Conservation (phyloP, 805 yeast genomes). For the Starmerella kuoi region DNA sequence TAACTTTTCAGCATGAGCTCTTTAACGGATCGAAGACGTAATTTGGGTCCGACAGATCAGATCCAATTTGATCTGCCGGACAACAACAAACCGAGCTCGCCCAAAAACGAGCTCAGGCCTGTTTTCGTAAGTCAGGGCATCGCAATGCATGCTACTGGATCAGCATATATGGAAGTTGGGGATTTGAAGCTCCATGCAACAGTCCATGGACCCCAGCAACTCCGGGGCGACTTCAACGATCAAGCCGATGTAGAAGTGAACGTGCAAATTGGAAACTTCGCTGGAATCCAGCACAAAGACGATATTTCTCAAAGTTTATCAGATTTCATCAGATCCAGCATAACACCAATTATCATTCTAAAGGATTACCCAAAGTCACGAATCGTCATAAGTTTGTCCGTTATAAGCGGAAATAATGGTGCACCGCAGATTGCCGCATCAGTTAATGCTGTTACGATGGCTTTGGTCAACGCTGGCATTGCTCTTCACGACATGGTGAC, state of each 20-base stretch:
- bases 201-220: slow-evolving; percentile 84
- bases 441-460: slow-evolving; percentile 54
- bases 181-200: slow-evolving; percentile 50
- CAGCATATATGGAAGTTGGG: slow-evolving; percentile 63
- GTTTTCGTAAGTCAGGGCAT: slow-evolving; percentile 54
- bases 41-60: slow-evolving; percentile 70
- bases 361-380: slow-evolving; percentile 82
- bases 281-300: slow-evolving; percentile 31
- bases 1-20: slow-evolving; percentile 17
- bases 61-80: slow-evolving; percentile 37
- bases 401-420: slow-evolving; percentile 39
- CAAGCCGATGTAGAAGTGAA: slow-evolving; percentile 55
- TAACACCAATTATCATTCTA: slow-evolving; percentile 44
- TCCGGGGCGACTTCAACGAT: slow-evolving; percentile 56
- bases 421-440: slow-evolving; percentile 37
- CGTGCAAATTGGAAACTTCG: slow-evolving; percentile 41
- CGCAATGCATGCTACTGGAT: slow-evolving; percentile 65
- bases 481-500: slow-evolving; percentile 69
- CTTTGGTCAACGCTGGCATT: slow-evolving; percentile 74
- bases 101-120: slow-evolving; percentile 27
- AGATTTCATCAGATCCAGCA: slow-evolving; percentile 41
- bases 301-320: slow-evolving; percentile 35
- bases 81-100: slow-evolving; percentile 8
- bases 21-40: slow-evolving; percentile 62
- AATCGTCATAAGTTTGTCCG: slow-evolving; percentile 61